Evolutionary conservation across 306 rosid genomes (phyloP), one percentile per base, ranked within the genome.

Genomic region (Delonix regia): DNA sequence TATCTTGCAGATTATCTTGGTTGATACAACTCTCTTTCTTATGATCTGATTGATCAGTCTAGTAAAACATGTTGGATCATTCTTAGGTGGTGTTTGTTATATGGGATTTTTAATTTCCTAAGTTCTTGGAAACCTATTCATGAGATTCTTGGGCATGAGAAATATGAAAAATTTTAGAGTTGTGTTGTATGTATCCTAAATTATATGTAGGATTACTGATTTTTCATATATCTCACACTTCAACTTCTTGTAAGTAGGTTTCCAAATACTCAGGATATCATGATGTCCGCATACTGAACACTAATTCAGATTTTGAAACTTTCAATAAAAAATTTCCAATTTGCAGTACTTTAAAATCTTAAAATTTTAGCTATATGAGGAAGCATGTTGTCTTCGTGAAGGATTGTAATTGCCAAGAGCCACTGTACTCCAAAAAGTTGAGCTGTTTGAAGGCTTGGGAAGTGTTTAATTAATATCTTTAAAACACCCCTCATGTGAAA

Each of bases 341-440:
- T 12, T 39, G 28, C 71, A 34, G 39, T 21, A 65, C 39, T 65
- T 65, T n/a, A 11, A 41, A 39, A 39, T 65, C 51, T 12, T 51
- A 65, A 65, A 65, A n/a, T 39, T 19, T 16, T 24, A 24, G 34
- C 30, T 65, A 22, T 70, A 61, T 42, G 69, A 39, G 69, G 68
- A 74, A 57, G 49, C 33, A 15, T 42, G n/a, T 71, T 5, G 22
- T 69, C 3, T 61, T 48, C 52, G 21, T 36, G 28, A 59, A 36
- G 82, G 13, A 10, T 22, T 69, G 52, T 41, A 5, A 25, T 57
- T 24, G 9, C 13, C 36, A 57, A 25, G n/a, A 12, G n/a, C 38
- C 34, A 5, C 11, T 56, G 7, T 15, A 15, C 11, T 12, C 15
- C 6, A 28, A 14, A 4, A 60, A 21, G 4, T 60, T 61, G 15